Evolutionary conservation across 176 grass and related monocot species (phyloP).

Genomic region (Oryza glaberrima): DNA sequence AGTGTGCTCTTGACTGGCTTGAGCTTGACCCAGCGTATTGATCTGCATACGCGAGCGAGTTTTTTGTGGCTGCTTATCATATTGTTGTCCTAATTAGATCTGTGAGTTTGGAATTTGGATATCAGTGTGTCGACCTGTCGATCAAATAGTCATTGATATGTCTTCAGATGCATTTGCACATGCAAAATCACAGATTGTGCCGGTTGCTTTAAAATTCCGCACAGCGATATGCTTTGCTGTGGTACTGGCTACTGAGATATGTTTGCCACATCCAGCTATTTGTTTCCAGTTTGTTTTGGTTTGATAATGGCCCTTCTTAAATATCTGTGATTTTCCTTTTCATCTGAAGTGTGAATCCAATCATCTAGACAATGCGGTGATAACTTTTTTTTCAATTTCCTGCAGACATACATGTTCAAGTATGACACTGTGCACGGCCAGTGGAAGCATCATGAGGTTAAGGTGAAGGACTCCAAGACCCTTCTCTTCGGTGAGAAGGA

Average conservation of each 20-base stretch:
- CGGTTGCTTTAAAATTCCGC: not conserved
- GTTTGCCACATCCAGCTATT: not conserved
- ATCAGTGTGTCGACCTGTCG: not conserved
- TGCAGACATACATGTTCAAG: conserved; percentile 78
- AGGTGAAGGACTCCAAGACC: conserved; percentile 68
- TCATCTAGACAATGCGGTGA: not conserved
- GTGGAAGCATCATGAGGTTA: conserved; percentile 67
- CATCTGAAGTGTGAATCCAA: not conserved
- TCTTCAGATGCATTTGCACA: not conserved
- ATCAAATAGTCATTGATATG: not conserved
- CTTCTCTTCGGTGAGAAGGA: conserved; percentile 67
- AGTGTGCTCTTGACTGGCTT: not conserved
- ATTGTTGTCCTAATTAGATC: not conserved
- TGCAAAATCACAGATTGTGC: not conserved
- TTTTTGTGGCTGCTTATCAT: not conserved
- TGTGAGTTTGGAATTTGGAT: not conserved
- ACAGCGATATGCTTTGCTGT: not conserved
- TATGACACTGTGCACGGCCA: conserved; percentile 68
- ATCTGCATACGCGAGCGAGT: not conserved
- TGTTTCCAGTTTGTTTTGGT: not conserved
- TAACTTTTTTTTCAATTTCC: not conserved
- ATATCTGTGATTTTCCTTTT: not conserved
- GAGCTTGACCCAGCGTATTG: not conserved
- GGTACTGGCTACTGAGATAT: not conserved
- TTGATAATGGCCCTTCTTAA: not conserved